Evolutionary conservation across 306 rosid species (phyloP).

Genomic region (Biancaea sappan): DNA sequence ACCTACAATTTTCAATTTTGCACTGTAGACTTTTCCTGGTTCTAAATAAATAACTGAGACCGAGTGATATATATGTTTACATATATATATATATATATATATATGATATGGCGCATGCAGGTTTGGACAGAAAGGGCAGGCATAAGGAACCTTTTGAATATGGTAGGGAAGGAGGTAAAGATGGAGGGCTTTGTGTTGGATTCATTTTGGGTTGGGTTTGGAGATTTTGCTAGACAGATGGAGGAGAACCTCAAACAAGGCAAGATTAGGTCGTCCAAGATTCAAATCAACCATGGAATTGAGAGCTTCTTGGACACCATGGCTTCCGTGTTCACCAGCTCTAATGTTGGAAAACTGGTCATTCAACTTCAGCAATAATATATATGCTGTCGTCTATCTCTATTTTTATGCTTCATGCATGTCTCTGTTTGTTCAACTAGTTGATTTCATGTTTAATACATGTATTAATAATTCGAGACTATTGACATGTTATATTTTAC

Average conservation of each 20-base stretch:
- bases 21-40: no score
- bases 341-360: slow-evolving; percentile 58
- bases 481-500: no score
- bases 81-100: no score
- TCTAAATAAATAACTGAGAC: no score
- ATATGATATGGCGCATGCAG: slow-evolving; percentile 43
- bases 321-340: slow-evolving; percentile 56
- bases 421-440: no score
- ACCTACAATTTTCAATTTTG: no score
- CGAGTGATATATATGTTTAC: no score
- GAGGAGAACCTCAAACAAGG: slow-evolving; percentile 53
- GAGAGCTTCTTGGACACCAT: slow-evolving; percentile 57
- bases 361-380: slow-evolving; percentile 47
- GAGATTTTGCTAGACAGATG: slow-evolving; percentile 60
- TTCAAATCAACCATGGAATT: slow-evolving; percentile 49
- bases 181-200: slow-evolving; percentile 58
- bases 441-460: neutral
- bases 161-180: slow-evolving; percentile 64
- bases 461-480: neutral
- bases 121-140: slow-evolving; percentile 70
- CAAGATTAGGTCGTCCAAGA: slow-evolving; percentile 50
- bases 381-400: no score
- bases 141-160: slow-evolving; percentile 59
- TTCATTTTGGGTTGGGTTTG: slow-evolving; percentile 53
- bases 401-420: no score